Base-by-base conservation (phyloP, 2,329 filamentous ascomycete species). In the Sclerotinia minor region DNA sequence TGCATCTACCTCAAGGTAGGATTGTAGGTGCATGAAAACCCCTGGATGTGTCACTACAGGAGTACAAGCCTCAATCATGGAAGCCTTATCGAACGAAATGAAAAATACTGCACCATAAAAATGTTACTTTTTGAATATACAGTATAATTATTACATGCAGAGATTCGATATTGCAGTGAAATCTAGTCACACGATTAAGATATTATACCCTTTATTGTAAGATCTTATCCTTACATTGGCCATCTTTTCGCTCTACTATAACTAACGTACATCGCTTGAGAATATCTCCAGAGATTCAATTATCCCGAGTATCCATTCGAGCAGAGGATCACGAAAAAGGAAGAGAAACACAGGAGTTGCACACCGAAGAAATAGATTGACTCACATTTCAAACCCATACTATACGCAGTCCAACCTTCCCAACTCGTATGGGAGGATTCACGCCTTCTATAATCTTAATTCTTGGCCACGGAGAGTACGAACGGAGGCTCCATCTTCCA, bases 401-500 rank as follows among this genome's bases (percentile, higher is more conserved):
- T 41, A 54, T 13, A n/a, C 52, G 29, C 52, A 54, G 9, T 35
- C 11, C 21, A 24, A 38, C 5, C 9, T 55, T 35, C 29, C 21
- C 53, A 17, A 5, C 57, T 45, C 57, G 41, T 17, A 44, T 24
- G 17, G 17, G 41, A 59, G 41, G 8, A 59, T 59, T 59, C 24
- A 17, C 9, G 38, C 11, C 21, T 59, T 41, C 38, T 26, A 35
- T 24, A 17, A 24, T 57, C 15, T 57, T 5, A 57, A 24, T 24
- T 38, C 13, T 24, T 19, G 52, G 32, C 52, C 52, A 11, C 21
- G n/a, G 52, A 29, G 9, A 54, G 29, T 54, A 9, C 19, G 19
- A 41, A 35, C 53, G 53, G 53, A 45, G 41, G 24, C 41, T 45
- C 55, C 55, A 17, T 59, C 55, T 59, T 59, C 38, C 55, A 59